Base-by-base conservation (phyloP, 768 basidiomycete species). In the Amyloporia xantha region DNA sequence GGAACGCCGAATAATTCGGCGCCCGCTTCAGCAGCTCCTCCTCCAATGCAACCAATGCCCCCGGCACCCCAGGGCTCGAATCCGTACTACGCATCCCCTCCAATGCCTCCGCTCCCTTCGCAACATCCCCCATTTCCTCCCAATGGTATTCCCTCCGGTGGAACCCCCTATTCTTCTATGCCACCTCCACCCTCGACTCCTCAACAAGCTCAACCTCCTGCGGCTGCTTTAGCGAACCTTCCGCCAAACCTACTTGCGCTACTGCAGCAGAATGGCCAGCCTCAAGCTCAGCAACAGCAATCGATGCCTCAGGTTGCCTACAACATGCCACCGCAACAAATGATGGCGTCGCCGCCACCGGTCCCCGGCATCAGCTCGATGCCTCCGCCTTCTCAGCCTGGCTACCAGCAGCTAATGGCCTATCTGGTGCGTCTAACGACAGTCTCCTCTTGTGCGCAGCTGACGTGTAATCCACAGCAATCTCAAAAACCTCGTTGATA, bases 191-290 rank as follows among this genome's bases (percentile, higher is more conserved):
- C 62, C 17, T 63, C 65, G 44, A 56, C 63, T 10, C 60, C 66
- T 24, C 68, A 64, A 40, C 62, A 62, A 39, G 53, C 54, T 30
- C 77, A 59, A 58, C 65, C 54, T 10, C 65, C 66, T n/a, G 58
- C 61, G 12, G 60, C 68, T 20, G 59, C 69, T 50, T 54, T 69
- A 19, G 54, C 64, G 11, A 67, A 67, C 13, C 62, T 88, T 17
- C 83, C 87, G 2, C 82, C 85, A 0, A 84, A 84, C 54, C 73
- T 90, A 15, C 67, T 88, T 44, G 82, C 86, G 0, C 56, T 88
- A 38, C 62, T 89, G 39, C 84, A 85, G 53, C 77, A 79, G 23
- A 52, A 65, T 58, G 51, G 43, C 2, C 56, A 61, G 39, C 60
- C 64, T 37, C 71, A 66, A 44, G 67, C 64, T 35, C 62, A 61